Percentiles rank a stretch among this genome's conserved stretches.
Evolutionary conservation across 2,329 filamentous ascomycete species (phyloP).

Genomic region (Leptographium wingfieldii): DNA sequence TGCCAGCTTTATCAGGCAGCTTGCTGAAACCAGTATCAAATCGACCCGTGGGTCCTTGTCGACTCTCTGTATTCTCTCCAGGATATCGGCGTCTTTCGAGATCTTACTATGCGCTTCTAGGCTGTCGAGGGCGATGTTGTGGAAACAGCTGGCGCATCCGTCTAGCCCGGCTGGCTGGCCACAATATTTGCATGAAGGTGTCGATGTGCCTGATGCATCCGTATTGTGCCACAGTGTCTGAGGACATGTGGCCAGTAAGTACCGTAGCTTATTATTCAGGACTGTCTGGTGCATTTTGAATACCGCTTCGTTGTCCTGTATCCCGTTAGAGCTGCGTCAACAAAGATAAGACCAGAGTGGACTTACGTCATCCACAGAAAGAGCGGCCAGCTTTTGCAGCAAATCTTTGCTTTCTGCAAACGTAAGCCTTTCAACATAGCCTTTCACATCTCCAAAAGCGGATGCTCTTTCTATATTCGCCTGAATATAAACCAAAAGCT

Average conservation of each 20-base stretch:
- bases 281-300: slow-evolving; percentile 16
- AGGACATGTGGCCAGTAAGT: slow-evolving; percentile 29
- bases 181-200: slow-evolving; percentile 13
- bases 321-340: background rate
- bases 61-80: slow-evolving; percentile 12
- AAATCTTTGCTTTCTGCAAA: slow-evolving; percentile 27
- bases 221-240: slow-evolving; percentile 13
- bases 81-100: slow-evolving; percentile 10
- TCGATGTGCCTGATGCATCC: background rate
- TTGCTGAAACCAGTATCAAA: slow-evolving; percentile 19
- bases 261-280: slow-evolving; percentile 30
- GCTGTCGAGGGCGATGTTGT: slow-evolving; percentile 12
- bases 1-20: slow-evolving; percentile 19
- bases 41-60: slow-evolving; percentile 22
- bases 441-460: slow-evolving; percentile 33
- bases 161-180: background rate
- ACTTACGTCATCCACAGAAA: background rate
- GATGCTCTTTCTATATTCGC: slow-evolving; percentile 19
- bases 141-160: slow-evolving; percentile 11
- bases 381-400: slow-evolving; percentile 15
- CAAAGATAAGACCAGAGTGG: background rate
- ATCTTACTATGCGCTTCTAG: slow-evolving; percentile 14
- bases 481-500: slow-evolving; percentile 21
- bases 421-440: slow-evolving; percentile 29
- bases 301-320: background rate